Conservation (phyloP, 1,284 basidiomycete genomes). For the Pseudozyma tsukubaensis region DNA sequence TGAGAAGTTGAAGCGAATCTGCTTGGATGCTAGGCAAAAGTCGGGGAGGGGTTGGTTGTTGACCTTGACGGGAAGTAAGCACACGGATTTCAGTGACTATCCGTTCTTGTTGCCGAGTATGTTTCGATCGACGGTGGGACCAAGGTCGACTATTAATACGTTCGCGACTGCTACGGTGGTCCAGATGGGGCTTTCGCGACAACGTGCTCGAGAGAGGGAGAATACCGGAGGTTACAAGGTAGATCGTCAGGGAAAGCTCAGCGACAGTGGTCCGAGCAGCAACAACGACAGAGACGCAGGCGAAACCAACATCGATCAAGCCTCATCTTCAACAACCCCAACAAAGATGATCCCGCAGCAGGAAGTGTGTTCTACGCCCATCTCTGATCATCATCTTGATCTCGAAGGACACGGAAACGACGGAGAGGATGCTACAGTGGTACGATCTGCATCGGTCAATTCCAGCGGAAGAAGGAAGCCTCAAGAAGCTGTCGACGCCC, state of each 20-base stretch:
- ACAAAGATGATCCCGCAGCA: conserved; percentile 7
- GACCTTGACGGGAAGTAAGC: conserved; percentile 58
- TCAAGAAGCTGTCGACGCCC: conserved; percentile 16
- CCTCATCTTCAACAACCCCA: conserved; percentile 4
- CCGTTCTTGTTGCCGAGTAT: conserved; percentile 57
- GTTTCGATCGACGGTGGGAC: conserved; percentile 57
- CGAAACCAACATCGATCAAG: too few species aligned
- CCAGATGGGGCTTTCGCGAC: conserved; percentile 50
- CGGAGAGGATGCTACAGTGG: too few species aligned
- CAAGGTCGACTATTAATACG: conserved; percentile 45
- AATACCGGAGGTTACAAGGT: conserved; percentile 22
- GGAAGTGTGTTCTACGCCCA: too few species aligned
- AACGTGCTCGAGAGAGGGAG: conserved; percentile 24
- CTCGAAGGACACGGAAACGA: too few species aligned
- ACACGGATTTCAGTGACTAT: conserved; percentile 59
- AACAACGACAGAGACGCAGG: conserved; percentile 3
- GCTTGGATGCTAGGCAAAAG: conserved; percentile 38
- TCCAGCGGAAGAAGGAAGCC: too few species aligned
- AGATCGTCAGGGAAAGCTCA: conserved; percentile 11
- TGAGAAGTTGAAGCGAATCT: conserved; percentile 46
- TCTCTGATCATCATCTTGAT: too few species aligned
- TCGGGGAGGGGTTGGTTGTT: conserved; percentile 57
- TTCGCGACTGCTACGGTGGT: conserved; percentile 43
- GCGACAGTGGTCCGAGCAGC: background rate
- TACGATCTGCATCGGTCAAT: too few species aligned